Evolutionary conservation across 1,284 basidiomycete genomes (phyloP).

Genomic region (Tremellales sp.): DNA sequence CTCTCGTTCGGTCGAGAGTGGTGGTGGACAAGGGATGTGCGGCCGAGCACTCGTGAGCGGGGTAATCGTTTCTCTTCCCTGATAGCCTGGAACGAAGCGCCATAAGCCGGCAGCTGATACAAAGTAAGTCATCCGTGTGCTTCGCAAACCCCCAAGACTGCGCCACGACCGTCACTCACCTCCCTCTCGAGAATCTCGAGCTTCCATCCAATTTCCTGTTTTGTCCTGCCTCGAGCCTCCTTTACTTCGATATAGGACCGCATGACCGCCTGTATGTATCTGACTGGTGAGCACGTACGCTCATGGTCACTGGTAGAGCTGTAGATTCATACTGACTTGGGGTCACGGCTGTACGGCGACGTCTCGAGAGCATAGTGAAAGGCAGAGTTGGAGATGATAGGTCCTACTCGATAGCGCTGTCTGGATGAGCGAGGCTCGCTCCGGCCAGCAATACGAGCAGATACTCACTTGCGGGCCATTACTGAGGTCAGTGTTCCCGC

Average conservation of each 20-base stretch:
- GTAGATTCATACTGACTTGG: slow-evolving; percentile 20
- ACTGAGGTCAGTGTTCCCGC: neutral
- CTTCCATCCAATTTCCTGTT: slow-evolving; percentile 28
- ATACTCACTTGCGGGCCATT: neutral
- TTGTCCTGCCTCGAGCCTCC: slow-evolving; percentile 20
- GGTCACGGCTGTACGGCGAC: slow-evolving; percentile 1
- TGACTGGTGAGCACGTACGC: slow-evolving; percentile 3
- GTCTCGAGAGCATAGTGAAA: neutral
- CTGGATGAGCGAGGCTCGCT: too few relatives aligned
- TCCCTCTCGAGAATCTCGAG: slow-evolving; percentile 29
- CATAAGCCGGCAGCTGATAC: slow-evolving; percentile 18
- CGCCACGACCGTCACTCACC: slow-evolving; percentile 17
- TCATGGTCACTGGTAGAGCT: neutral
- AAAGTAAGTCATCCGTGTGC: neutral
- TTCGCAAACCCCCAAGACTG: neutral
- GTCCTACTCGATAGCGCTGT: neutral
- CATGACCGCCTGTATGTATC: slow-evolving; percentile 33
- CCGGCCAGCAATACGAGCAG: too few relatives aligned
- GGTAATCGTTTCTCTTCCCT: slow-evolving; percentile 17
- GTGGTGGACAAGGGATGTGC: neutral
- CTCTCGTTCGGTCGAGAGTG: neutral
- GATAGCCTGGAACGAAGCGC: slow-evolving; percentile 18
- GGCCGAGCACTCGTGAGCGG: slow-evolving; percentile 15
- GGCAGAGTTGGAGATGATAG: neutral
- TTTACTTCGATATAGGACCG: slow-evolving; percentile 32